phyloP scores from a whole-genome alignment of 768 basidiomycete species.

The Leccinum sublutescens region DNA sequence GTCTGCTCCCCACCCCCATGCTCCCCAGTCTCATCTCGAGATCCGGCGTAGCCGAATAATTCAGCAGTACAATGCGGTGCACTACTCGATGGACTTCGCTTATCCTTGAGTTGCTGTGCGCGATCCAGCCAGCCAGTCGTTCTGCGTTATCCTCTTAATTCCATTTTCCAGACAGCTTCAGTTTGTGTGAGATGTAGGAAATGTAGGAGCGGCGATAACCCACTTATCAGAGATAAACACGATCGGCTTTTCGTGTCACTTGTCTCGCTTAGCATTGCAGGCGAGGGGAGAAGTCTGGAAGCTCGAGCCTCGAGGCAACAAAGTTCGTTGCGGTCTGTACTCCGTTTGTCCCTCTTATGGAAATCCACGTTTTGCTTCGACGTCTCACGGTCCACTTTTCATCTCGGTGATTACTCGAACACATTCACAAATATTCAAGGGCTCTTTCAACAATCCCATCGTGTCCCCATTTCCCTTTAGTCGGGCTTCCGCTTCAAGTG shows the following conservation, averaged over 20 bases:
- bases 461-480: slow-evolving; percentile 9
- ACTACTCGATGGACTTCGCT: background rate
- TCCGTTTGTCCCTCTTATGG: background rate
- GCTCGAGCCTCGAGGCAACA: slow-evolving; percentile 8
- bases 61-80: background rate
- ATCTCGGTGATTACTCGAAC: background rate
- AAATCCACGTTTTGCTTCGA: background rate
- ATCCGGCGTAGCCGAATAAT: background rate
- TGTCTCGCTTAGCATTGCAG: background rate
- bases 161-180: slow-evolving; percentile 1
- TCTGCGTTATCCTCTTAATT: background rate
- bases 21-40: background rate
- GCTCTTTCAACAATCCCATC: slow-evolving; percentile 6
- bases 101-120: background rate
- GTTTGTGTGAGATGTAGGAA: background rate
- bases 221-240: background rate
- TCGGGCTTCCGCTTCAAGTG: slow-evolving; percentile 6
- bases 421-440: background rate
- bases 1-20: background rate
- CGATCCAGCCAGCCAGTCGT: background rate
- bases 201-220: background rate
- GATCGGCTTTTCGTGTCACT: background rate
- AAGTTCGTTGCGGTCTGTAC: no score
- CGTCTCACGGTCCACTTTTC: background rate
- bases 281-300: background rate